These are phyloP conservation scores for Tolypocladium ophioglossoides DNA, from an alignment of 2,329 filamentous ascomycete species.

Conservation along the genomic window DNA sequence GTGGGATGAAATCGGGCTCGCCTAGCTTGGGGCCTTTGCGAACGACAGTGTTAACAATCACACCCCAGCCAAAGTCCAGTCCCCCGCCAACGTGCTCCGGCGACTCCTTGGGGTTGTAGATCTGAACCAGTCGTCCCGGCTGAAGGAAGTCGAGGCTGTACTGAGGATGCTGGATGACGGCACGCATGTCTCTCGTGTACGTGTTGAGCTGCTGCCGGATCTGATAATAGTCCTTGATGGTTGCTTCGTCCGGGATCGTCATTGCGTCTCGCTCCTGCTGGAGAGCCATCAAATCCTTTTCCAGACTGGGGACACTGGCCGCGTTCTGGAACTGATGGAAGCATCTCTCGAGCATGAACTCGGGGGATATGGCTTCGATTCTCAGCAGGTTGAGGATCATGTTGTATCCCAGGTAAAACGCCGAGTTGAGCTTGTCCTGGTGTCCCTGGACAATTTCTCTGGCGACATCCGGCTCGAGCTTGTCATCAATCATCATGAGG, in stretches of 20 bases:
- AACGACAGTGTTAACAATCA: constrained; percentile 62
- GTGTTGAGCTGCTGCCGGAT: constrained; percentile 73
- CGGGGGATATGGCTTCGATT: constrained; percentile 97
- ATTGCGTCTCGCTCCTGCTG: constrained; percentile 65
- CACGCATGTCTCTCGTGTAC: constrained; percentile 81
- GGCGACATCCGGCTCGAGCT: constrained; percentile 88
- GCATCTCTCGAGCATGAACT: constrained; percentile 97
- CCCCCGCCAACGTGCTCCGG: constrained; percentile 23
- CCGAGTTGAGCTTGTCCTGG: constrained; percentile 94
- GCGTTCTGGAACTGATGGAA: constrained; percentile 98
- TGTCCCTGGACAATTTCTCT: constrained; percentile 94
- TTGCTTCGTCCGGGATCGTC: constrained; percentile 74
- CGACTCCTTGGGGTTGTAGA: constrained; percentile 57
- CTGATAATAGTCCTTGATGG: constrained; percentile 90
- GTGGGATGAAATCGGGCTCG: constrained; percentile 57
- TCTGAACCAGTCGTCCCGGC: constrained; percentile 74
- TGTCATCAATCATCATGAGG: constrained; percentile 98
- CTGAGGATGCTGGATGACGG: constrained; percentile 84
- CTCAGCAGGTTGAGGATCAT: constrained; percentile 96
- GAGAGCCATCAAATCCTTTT: constrained; percentile 70
- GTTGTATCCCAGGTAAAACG: constrained; percentile 96
- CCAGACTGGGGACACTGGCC: constrained; percentile 70
- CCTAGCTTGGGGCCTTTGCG: constrained; percentile 57
- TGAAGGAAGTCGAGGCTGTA: constrained; percentile 80
- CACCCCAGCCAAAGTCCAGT: constrained; percentile 86